Evolutionary conservation across 805 yeast genomes (phyloP).

Genomic region (Saturnispora saitoi): DNA sequence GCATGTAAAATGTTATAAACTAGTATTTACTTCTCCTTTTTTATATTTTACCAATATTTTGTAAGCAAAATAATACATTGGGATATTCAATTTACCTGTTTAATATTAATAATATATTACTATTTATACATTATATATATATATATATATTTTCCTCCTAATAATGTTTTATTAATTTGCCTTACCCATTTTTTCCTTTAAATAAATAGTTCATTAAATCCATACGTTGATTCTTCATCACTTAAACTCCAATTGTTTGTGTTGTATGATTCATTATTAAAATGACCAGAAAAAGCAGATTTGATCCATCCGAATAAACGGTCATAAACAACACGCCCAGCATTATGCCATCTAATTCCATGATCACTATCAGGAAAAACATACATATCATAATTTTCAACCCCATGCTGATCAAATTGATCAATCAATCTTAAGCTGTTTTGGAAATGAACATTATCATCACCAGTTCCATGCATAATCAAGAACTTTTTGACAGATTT

Average conservation of each 20-base stretch:
- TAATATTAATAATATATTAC: not conserved
- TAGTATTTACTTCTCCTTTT: not conserved
- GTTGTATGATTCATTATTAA: conserved; percentile 19
- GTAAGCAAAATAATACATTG: not conserved
- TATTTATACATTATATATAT: not conserved
- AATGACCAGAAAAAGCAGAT: conserved; percentile 49
- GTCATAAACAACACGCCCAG: conserved; percentile 60
- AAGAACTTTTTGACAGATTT: conserved; percentile 57
- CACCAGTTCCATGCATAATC: conserved; percentile 94
- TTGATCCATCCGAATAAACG: conserved; percentile 56
- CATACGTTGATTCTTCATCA: not conserved
- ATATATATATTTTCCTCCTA: no score
- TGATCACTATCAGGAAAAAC: conserved; percentile 81
- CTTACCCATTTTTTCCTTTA: conserved; percentile 4
- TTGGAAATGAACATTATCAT: conserved; percentile 95
- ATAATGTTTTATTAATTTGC: no score
- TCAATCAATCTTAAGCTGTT: conserved; percentile 76
- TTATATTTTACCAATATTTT: not conserved
- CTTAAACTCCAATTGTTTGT: not conserved
- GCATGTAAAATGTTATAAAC: not conserved
- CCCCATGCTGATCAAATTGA: conserved; percentile 53
- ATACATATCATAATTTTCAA: conserved; percentile 79
- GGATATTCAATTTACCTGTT: not conserved
- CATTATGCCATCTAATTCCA: conserved; percentile 63
- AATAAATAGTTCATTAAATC: conserved; percentile 19